Conservation (phyloP, 192 early-diverging fungal species). For the Haplosporangium gracile region DNA sequence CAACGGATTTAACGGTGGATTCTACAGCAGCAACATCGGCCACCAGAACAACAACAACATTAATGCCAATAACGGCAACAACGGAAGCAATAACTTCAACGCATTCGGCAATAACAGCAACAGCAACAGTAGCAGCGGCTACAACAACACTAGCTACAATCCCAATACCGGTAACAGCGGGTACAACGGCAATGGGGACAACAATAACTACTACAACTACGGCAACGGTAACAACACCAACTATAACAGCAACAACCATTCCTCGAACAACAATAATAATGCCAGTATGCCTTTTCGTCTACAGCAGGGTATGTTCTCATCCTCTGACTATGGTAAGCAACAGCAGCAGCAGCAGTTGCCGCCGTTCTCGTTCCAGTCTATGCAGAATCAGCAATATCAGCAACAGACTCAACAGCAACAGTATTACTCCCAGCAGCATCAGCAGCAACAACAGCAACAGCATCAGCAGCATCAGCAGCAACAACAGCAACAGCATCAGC, state of each 20-base stretch:
- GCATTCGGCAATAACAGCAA: not conserved
- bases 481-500: slow-evolving; percentile 15
- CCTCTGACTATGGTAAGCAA: slow-evolving; percentile 22
- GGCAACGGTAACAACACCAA: not conserved
- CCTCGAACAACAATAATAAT: not conserved
- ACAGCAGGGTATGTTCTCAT: not conserved
- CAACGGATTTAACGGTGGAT: slow-evolving; percentile 2
- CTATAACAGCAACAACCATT: not conserved
- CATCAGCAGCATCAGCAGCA: not conserved
- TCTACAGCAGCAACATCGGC: not conserved
- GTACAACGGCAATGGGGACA: slow-evolving; percentile 4
- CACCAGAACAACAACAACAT: not conserved
- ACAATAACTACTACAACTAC: not conserved
- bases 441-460: slow-evolving; percentile 11
- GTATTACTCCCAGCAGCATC: slow-evolving; percentile 15
- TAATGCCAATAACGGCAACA: not conserved
- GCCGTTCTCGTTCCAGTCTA: slow-evolving; percentile 10
- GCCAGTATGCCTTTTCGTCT: not conserved
- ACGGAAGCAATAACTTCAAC: slow-evolving; percentile 1
- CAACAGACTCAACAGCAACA: slow-evolving; percentile 31
- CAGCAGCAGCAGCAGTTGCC: not conserved
- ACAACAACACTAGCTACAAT: not conserved
- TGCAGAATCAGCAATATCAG: slow-evolving; percentile 18
- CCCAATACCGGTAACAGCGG: not conserved
- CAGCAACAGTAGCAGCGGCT: slow-evolving; percentile 2